Evolutionary conservation across 2,329 filamentous ascomycete species (phyloP).

Genomic region (Pezicula radicicola): DNA sequence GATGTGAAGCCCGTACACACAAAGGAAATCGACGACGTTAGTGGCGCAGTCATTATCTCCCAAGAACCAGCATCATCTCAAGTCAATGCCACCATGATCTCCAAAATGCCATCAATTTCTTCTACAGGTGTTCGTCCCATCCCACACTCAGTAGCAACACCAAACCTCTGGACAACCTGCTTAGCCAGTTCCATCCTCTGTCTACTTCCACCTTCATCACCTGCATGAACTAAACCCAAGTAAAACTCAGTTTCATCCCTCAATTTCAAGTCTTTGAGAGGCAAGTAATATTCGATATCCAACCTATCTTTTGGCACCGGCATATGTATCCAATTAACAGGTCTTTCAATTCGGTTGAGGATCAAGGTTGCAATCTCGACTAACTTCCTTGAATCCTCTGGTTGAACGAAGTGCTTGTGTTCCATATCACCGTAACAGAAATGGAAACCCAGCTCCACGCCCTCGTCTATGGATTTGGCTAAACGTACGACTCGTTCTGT

Average conservation of each 20-base stretch:
- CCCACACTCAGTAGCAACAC: conserved; percentile 39
- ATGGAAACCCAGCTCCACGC: conserved; percentile 40
- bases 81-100: not conserved
- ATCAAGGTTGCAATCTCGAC: conserved; percentile 35
- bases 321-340: conserved; percentile 39
- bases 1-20: too few species aligned
- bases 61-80: too few species aligned
- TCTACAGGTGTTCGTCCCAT: conserved; percentile 25
- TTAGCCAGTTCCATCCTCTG: conserved; percentile 34
- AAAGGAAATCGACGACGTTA: too few species aligned
- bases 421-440: conserved; percentile 45
- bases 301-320: conserved; percentile 37
- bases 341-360: conserved; percentile 21
- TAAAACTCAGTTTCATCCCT: conserved; percentile 31
- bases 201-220: conserved; percentile 35
- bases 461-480: conserved; percentile 27
- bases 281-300: conserved; percentile 35
- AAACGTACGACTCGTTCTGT: conserved; percentile 30
- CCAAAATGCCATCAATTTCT: conserved; percentile 13
- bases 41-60: too few species aligned
- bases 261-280: conserved; percentile 31
- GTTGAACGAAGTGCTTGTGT: conserved; percentile 42
- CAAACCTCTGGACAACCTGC: conserved; percentile 29
- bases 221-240: conserved; percentile 36
- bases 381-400: conserved; percentile 24